Percentiles rank a stretch among this genome's conserved stretches.
Conservation (phyloP, 495 filamentous ascomycete genomes). For the Lophium mytilinum region DNA sequence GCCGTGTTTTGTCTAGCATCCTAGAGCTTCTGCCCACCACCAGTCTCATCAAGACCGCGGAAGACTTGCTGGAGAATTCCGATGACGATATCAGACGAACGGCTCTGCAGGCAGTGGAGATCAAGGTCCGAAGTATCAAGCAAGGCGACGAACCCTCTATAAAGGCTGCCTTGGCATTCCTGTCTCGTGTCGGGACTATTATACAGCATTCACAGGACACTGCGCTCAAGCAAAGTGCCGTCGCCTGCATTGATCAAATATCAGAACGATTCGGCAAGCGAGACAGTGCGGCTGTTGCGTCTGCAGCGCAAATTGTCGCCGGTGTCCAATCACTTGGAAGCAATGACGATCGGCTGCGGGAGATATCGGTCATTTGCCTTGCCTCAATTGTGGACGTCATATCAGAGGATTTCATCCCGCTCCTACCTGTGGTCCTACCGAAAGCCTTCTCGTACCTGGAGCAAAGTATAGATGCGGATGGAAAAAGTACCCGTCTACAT, state of each 20-base stretch:
- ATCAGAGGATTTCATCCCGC: slow-evolving; percentile 72
- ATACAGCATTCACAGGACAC: slow-evolving; percentile 62
- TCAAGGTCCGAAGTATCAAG: slow-evolving; percentile 60
- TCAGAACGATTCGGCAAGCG: slow-evolving; percentile 87
- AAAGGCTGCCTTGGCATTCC: slow-evolving; percentile 62
- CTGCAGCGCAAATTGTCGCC: slow-evolving; percentile 66
- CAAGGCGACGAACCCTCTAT: slow-evolving; percentile 58
- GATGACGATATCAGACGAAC: slow-evolving; percentile 66
- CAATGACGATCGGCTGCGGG: slow-evolving; percentile 59
- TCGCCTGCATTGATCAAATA: slow-evolving; percentile 83
- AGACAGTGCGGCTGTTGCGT: slow-evolving; percentile 55
- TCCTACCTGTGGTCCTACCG: slow-evolving; percentile 67
- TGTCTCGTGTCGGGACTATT: slow-evolving; percentile 65
- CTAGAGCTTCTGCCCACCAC: slow-evolving; percentile 71
- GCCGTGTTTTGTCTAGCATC: slow-evolving; percentile 61
- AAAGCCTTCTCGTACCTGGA: slow-evolving; percentile 61
- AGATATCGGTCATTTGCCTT: slow-evolving; percentile 79
- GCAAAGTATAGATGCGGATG: slow-evolving; percentile 46
- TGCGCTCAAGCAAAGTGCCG: slow-evolving; percentile 67
- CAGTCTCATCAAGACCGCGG: slow-evolving; percentile 78
- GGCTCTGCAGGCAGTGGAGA: slow-evolving; percentile 68
- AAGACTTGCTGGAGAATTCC: slow-evolving; percentile 62
- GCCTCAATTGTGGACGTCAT: slow-evolving; percentile 81
- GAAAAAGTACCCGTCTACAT: slow-evolving; percentile 55
- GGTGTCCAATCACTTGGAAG: slow-evolving; percentile 66